These are phyloP conservation scores for Lodderomyces pseudojiufengensis DNA, from an alignment of 1,139 yeast genomes.

Conservation along the genomic window DNA sequence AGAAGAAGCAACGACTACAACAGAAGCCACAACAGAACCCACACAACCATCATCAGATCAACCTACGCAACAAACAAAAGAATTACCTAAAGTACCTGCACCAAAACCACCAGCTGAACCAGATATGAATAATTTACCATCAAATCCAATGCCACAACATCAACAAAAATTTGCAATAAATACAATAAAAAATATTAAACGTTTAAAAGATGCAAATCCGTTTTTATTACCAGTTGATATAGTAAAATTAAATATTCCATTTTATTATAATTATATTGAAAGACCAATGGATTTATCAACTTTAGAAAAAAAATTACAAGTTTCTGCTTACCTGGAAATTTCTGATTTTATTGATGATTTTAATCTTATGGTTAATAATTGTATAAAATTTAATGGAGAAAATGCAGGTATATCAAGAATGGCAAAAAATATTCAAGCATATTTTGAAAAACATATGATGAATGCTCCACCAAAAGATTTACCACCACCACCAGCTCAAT, in stretches of 20 bases:
- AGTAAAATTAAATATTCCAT: conserved; percentile 83
- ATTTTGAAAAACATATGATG: conserved; percentile 89
- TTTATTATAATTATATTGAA: conserved; percentile 76
- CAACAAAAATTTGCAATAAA: conserved; percentile 71
- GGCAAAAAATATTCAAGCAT: conserved; percentile 87
- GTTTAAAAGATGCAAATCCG: conserved; percentile 91
- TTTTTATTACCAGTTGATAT: conserved; percentile 88
- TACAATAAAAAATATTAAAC: conserved; percentile 74
- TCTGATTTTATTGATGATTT: conserved; percentile 74
- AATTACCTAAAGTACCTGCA: conserved; percentile 42
- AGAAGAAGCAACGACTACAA: not conserved
- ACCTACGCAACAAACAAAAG: not conserved
- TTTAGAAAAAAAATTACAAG: conserved; percentile 73
- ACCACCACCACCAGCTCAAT: conserved; percentile 50
- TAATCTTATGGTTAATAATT: conserved; percentile 79
- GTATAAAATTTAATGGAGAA: conserved; percentile 81
- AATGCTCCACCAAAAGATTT: conserved; percentile 83
- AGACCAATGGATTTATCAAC: conserved; percentile 95
- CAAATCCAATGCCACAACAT: conserved; percentile 77
- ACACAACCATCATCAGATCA: not conserved
- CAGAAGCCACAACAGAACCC: not conserved
- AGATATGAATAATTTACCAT: conserved; percentile 64
- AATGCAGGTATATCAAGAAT: conserved; percentile 80
- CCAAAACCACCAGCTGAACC: conserved; percentile 73
- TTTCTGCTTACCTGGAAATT: conserved; percentile 68